Evolutionary conservation across 139 green algal species (phyloP).

Genomic region (Closterium sp.): DNA sequence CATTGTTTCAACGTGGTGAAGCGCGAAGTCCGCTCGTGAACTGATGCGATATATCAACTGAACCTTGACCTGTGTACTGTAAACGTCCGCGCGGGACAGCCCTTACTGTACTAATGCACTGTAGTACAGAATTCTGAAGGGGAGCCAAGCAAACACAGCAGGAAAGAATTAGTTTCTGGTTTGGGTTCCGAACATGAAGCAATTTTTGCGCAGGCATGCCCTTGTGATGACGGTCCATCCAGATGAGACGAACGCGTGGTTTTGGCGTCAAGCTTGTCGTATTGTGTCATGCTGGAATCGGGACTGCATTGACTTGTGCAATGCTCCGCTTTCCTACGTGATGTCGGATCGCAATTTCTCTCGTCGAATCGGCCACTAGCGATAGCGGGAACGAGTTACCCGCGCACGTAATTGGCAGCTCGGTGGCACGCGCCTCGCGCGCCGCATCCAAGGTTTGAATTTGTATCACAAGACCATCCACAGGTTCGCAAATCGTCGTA

Average conservation of each 20-base stretch:
- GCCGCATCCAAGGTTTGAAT: not conserved
- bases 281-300: not conserved
- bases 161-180: no score
- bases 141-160: no score
- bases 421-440: no score
- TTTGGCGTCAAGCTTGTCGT: not conserved
- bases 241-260: not conserved
- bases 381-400: not conserved
- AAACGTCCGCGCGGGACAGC: no score
- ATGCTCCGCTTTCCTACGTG: not conserved
- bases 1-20: no score
- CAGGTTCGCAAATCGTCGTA: not conserved
- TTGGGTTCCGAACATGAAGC: no score
- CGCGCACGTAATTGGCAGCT: not conserved
- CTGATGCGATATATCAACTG: no score
- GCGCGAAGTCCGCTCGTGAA: no score
- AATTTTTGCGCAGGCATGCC: no score
- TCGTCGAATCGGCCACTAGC: not conserved
- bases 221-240: not conserved
- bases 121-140: no score
- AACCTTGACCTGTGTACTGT: no score
- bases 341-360: not conserved
- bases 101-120: no score
- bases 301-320: not conserved
- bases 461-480: not conserved